Evolutionary conservation across 257 asterid genomes (phyloP), one percentile per base, ranked within the genome.

Genomic region (Solanum phureja): DNA sequence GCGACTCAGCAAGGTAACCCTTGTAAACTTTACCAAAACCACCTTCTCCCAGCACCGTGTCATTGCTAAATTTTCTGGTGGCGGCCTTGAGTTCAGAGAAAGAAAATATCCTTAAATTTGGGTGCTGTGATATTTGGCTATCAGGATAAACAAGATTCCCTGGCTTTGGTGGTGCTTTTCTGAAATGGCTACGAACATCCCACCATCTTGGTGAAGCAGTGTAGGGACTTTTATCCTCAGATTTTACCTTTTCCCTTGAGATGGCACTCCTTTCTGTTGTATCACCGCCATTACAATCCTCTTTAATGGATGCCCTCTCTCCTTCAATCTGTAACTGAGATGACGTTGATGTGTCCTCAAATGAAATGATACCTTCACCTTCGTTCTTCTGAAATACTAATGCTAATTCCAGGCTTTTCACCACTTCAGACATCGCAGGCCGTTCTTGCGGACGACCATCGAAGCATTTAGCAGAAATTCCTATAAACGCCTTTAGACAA

Each of bases 391-490:
- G 97, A 52, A 93, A 90, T 10, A 37, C 91, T 89, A 94, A 74
- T 38, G 95, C 96, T 88, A 93, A 84, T 87, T 92, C 93, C 16
- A 94, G 95, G 87, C 88, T 92, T 88, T 91, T 91, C 89, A 91
- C 93, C 34, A 95, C 93, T 58, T 93, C 94, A 69, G 93, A 95
- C 94, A 93, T 93, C 19, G 94, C 71, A 24, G 97, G 97, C 73
- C 96, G 91, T 88, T 92, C 93, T 76, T 88, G 93, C 6, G 97
- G 93, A 83, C 83, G 93, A n/a, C 85, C 91, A 88, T 91, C 90
- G 66, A 95, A 60, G 90, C 97, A 93, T 90, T 95, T 92, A 13
- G 92, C 92, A n/a, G 94, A 94, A 84, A 93, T 91, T 66, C 93
- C 94, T 56, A 91, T 90, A 86, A 92, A 94, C 21, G 89, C 93